Evolutionary conservation across 352 stramenopile genomes (phyloP).

Genomic region (Globisporangium yorkense): DNA sequence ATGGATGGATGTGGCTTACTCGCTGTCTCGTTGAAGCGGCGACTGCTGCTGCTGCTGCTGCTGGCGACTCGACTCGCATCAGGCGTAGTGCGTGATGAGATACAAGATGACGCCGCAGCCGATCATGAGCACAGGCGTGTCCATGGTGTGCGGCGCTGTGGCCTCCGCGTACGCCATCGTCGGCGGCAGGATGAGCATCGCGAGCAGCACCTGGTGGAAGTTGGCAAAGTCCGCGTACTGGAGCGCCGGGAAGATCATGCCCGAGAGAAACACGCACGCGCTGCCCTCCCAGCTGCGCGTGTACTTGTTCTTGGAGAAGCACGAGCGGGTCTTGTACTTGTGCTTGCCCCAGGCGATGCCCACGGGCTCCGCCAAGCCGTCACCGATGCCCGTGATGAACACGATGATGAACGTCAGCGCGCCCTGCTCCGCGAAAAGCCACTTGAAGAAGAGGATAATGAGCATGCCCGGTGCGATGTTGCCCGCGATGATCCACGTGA

Average conservation of each 20-base stretch:
- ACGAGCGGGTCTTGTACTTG: constrained; percentile 84
- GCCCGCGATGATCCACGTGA: constrained; percentile 82
- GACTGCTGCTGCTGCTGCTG: too few relatives aligned
- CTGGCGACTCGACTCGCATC: background rate
- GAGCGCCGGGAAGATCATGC: constrained; percentile 53
- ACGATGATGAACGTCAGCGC: constrained; percentile 70
- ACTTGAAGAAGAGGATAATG: constrained; percentile 85
- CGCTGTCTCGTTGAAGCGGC: too few relatives aligned
- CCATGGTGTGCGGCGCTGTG: constrained; percentile 79
- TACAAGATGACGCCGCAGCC: constrained; percentile 69
- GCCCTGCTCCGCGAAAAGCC: constrained; percentile 58
- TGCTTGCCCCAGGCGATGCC: constrained; percentile 76
- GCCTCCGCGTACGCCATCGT: constrained; percentile 83
- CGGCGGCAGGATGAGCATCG: constrained; percentile 71
- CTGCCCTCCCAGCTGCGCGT: constrained; percentile 80
- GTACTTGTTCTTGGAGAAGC: constrained; percentile 82
- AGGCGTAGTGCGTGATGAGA: constrained; percentile 24
- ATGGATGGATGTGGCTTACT: too few relatives aligned
- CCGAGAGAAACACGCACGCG: constrained; percentile 73
- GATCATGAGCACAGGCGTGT: constrained; percentile 81
- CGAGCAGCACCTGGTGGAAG: constrained; percentile 67
- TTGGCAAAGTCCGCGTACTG: constrained; percentile 72
- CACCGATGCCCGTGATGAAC: constrained; percentile 78
- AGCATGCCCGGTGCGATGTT: constrained; percentile 60
- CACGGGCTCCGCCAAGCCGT: constrained; percentile 70